Conservation (phyloP, 2,329 filamentous ascomycete genomes). For the Pezicula radicicola region DNA sequence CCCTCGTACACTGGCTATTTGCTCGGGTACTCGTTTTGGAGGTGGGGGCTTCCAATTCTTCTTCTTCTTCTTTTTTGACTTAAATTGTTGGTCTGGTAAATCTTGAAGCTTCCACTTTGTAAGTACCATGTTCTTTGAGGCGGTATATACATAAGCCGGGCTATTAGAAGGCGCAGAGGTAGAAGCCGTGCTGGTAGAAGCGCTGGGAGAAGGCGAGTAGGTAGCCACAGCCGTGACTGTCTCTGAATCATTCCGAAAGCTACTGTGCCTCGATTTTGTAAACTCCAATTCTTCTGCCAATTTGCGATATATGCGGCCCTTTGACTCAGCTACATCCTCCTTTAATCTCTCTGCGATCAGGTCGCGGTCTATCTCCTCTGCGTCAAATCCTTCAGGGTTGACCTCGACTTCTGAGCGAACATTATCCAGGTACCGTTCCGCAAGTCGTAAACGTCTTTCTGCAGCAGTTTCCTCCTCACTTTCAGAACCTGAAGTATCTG, state of each 20-base stretch:
- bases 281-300: slow-evolving; percentile 74
- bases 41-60: slow-evolving; percentile 56
- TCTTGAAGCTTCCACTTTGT: slow-evolving; percentile 87
- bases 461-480: slow-evolving; percentile 81
- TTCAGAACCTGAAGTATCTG: slow-evolving; percentile 57
- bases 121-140: slow-evolving; percentile 78
- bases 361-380: slow-evolving; percentile 88
- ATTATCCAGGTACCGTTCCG: slow-evolving; percentile 90
- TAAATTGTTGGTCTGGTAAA: slow-evolving; percentile 56
- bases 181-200: no score
- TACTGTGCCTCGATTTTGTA: slow-evolving; percentile 60
- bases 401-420: slow-evolving; percentile 74
- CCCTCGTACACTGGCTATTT: slow-evolving; percentile 61
- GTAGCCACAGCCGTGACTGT: slow-evolving; percentile 77
- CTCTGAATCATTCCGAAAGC: slow-evolving; percentile 76
- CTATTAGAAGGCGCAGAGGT: no score
- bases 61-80: slow-evolving; percentile 44
- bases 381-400: slow-evolving; percentile 88
- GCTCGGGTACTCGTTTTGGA: slow-evolving; percentile 59
- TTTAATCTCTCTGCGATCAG: slow-evolving; percentile 86
- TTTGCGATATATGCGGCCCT: slow-evolving; percentile 83
- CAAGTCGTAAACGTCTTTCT: slow-evolving; percentile 80
- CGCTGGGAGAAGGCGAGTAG: slow-evolving; percentile 51
- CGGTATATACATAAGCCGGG: slow-evolving; percentile 70
- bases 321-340: slow-evolving; percentile 88